A percentile compares a stretch with the other conserved stretches of the same genome.
Evolutionary conservation across 1,284 basidiomycete species (phyloP).

Genomic region (Abortiporus biennis): DNA sequence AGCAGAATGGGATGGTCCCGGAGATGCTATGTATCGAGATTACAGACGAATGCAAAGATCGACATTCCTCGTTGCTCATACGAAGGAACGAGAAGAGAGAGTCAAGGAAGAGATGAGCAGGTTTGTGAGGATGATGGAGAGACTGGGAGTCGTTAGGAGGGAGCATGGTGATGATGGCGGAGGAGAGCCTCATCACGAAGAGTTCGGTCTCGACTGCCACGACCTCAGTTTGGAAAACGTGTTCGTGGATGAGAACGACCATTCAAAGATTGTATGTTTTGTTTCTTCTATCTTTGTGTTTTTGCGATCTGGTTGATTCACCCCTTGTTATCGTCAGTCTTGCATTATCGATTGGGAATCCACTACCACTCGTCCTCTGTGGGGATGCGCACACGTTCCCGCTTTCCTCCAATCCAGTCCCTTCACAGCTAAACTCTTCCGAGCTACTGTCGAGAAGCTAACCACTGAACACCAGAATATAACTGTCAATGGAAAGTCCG

Average conservation of each 20-base stretch:
- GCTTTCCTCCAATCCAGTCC: slow-evolving; percentile 71
- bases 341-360: slow-evolving; percentile 85
- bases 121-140: slow-evolving; percentile 62
- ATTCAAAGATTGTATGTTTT: slow-evolving; percentile 57
- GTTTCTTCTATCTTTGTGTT: not conserved
- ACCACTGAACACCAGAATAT: slow-evolving; percentile 20
- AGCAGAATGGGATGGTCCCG: slow-evolving; percentile 68
- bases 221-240: slow-evolving; percentile 77
- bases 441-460: slow-evolving; percentile 49
- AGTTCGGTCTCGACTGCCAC: slow-evolving; percentile 72
- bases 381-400: slow-evolving; percentile 76
- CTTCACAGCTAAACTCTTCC: slow-evolving; percentile 65
- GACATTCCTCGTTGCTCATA: slow-evolving; percentile 69
- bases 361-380: slow-evolving; percentile 73
- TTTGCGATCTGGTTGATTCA: not conserved
- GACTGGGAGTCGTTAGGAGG: slow-evolving; percentile 30
- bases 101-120: slow-evolving; percentile 64
- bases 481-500: slow-evolving; percentile 12
- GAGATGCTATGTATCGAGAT: slow-evolving; percentile 70
- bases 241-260: slow-evolving; percentile 67
- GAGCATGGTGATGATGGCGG: slow-evolving; percentile 26
- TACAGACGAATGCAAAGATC: slow-evolving; percentile 71
- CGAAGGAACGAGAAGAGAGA: slow-evolving; percentile 50
- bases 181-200: slow-evolving; percentile 30
- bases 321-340: slow-evolving; percentile 39